These are phyloP conservation scores for Ricinus communis DNA, from an alignment of 345 rosid genomes.

Conservation along the genomic window DNA sequence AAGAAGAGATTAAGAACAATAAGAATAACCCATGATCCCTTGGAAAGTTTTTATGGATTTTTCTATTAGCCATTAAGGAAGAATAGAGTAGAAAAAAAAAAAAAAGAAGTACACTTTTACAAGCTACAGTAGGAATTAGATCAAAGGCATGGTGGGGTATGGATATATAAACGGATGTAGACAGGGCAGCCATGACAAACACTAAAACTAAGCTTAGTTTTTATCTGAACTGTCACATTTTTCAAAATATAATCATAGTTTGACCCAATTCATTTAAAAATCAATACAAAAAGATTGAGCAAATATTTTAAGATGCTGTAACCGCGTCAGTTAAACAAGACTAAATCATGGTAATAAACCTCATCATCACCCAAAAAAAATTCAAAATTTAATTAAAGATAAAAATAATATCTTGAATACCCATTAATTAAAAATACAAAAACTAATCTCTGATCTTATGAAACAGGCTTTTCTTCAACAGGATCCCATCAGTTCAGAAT, in stretches of 20 bases:
- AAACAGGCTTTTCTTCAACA: no score
- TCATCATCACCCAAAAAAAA: neutral
- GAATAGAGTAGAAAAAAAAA: no score
- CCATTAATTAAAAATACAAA: neutral
- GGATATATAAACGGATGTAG: neutral
- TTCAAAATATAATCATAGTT: no score
- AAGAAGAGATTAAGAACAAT: neutral
- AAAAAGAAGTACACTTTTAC: no score
- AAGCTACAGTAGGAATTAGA: neutral
- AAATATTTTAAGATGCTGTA: no score
- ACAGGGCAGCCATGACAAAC: neutral
- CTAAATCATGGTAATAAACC: no score
- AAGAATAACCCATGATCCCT: neutral
- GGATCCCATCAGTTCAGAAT: no score
- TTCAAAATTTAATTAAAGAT: neutral
- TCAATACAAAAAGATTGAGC: no score
- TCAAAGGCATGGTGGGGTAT: slow-evolving; percentile 2
- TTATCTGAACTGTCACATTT: no score
- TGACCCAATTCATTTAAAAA: no score
- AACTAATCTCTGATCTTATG: neutral
- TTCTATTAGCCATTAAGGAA: neutral
- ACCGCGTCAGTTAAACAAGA: no score
- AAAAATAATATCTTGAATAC: neutral
- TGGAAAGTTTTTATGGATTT: neutral
- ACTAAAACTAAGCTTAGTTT: neutral